Evolutionary conservation across 345 rosid genomes (phyloP), one percentile per base, ranked within the genome.

Genomic region (Citrus cavaleriei): DNA sequence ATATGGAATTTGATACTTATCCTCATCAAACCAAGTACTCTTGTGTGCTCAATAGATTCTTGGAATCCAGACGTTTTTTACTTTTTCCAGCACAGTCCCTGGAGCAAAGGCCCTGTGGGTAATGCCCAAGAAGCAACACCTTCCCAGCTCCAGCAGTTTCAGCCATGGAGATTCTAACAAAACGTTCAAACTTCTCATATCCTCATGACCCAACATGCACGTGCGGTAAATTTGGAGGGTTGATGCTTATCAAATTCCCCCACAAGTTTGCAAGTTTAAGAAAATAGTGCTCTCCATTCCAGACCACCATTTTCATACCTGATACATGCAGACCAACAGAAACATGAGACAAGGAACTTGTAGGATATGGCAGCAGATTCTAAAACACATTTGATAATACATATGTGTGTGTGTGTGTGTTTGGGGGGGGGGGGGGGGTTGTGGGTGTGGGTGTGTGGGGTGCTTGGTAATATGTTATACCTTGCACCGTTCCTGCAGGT

Each of bases 261-360:
- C 99, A 97, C 72, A 97, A 77, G 84, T 97, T 97, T 16, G 87
- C 97, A 25, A 97, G 84, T 2, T 85, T 86, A 75, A 89, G 77
- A 71, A 94, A 89, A 84, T 86, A 94, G 68, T 84, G 88, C 46
- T 81, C 84, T 69, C 85, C 88, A 7, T 88, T 83, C 98, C 98
- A 97, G 54, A 76, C 82, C 67, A 89, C 89, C 72, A 54, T 84
- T 80, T 90, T 70, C 85, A 91, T 83, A 78, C 90, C 98, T 97
- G 87, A 19, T 76, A 42, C 80, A 83, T 22, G 79, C 54, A 74
- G 81, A 70, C 25, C 77, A 75, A 78, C 35, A 70, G 18, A 73
- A 81, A 42, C 62, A 28, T 60, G 30, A 55, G 68, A 63, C n/a
- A 49, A 3, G n/a, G 37, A 55, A 67, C 51, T 24, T 6, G 22